Percentiles rank a stretch among this genome's conserved stretches.
Conservation (phyloP, 495 filamentous ascomycete species). For the Hypoxylon intermedium region DNA sequence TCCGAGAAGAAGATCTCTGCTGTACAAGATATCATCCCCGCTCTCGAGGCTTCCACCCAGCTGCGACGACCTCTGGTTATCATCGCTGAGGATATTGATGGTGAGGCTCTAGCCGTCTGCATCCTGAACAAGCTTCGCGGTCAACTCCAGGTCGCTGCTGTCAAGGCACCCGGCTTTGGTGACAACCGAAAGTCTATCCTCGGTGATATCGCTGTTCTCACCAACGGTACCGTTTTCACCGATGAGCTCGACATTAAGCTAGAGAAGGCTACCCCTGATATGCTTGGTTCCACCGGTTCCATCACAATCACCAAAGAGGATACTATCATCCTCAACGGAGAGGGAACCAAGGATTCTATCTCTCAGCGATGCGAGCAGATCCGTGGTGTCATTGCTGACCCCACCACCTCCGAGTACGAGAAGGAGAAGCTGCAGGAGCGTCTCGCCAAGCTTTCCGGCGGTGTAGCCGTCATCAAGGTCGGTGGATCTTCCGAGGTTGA, state of each 20-base stretch:
- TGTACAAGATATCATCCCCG: constrained; percentile 97
- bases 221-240: constrained; percentile 96
- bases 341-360: constrained; percentile 93
- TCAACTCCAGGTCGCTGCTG: constrained; percentile 96
- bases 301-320: constrained; percentile 99
- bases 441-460: constrained; percentile 97
- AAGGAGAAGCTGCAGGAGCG: constrained; percentile 99
- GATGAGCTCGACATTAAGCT: constrained; percentile 99
- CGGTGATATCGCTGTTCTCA: constrained; percentile 91
- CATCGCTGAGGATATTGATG: constrained; percentile 98
- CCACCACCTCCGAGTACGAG: constrained; percentile 95
- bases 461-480: constrained; percentile 99
- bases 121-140: constrained; percentile 99
- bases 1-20: constrained; percentile 99
- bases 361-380: constrained; percentile 98
- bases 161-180: constrained; percentile 99
- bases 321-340: constrained; percentile 97
- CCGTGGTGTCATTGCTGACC: constrained; percentile 93
- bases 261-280: constrained; percentile 93
- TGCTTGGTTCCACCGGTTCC: constrained; percentile 95
- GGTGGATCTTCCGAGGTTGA: constrained; percentile 97
- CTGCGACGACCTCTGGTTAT: constrained; percentile 94
- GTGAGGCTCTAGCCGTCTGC: constrained; percentile 97
- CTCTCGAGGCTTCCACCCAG: constrained; percentile 95
- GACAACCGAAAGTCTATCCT: constrained; percentile 99